Base-by-base conservation (phyloP, 2,329 filamentous ascomycete species). In the Shiraia sp. region DNA sequence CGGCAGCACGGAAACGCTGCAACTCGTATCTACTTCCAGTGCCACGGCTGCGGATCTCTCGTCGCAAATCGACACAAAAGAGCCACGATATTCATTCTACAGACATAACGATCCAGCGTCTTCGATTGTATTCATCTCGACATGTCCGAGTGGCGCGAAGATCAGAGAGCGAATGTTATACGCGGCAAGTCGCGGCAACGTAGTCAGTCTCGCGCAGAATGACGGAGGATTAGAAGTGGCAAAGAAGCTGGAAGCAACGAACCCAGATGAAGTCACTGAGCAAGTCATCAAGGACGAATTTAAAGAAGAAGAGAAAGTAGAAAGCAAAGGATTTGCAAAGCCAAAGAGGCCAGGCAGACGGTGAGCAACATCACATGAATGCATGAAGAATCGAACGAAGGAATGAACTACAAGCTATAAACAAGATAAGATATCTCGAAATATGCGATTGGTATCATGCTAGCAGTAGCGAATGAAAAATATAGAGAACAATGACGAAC, bases 141-240 rank as follows among this genome's bases (percentile, higher is more conserved):
- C 88, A 5, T 90, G 87, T 66, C 89, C 89, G 1, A 74, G 80
- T 0, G 79, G 75, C 19, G 82, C 78, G 37, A 88, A 84, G 71
- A 87, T 93, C 73, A 91, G 89, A 73, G 86, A 87, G 71, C 79
- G 88, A 51, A 95, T 95, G 89, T 71, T 93, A 61, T 93, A 93
- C 66, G 87, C 88, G 16, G 80, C 79, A 39, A 79, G 76, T 44
- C 75, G 81, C 55, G 72, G 72, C 19, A 74, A 75, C 16, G 86
- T 88, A 3, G 74, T 90, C 22, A 71, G 75, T n/a, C 67, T 85
- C 24, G 88, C 87, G 13, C 80, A 84, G 57, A 72, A 71, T 25
- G 81, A 88, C 53, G 85, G 81, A 1, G 84, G 83, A 0, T 61
- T 92, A 36, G 76, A 74, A 42, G 73, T 89, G 4, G 83, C 81